A percentile compares a stretch with the other conserved stretches of the same genome.
Conservation (phyloP, 306 rosid genomes). For the Castanea sativa region DNA sequence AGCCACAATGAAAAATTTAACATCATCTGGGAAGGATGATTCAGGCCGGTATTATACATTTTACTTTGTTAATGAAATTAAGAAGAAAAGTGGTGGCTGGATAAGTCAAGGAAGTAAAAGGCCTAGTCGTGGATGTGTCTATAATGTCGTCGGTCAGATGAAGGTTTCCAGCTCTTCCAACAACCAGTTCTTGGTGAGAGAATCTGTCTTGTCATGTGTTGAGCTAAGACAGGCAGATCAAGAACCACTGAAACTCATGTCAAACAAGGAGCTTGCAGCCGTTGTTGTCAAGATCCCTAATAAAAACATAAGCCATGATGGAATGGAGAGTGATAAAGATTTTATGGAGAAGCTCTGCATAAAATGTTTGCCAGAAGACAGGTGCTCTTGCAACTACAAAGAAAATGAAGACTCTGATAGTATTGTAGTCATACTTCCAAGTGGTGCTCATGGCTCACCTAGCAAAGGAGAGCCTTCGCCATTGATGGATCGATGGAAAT, state of each 20-base stretch:
- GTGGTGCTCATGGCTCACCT: conserved; percentile 73
- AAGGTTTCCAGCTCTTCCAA: conserved; percentile 47
- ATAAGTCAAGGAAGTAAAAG: conserved; percentile 58
- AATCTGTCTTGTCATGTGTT: conserved; percentile 57
- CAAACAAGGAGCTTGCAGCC: conserved; percentile 74
- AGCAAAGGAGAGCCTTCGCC: conserved; percentile 73
- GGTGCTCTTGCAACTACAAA: conserved; percentile 36
- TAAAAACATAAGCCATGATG: conserved; percentile 33
- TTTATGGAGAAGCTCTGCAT: conserved; percentile 31
- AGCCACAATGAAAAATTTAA: conserved; percentile 58
- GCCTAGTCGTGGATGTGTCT: conserved; percentile 54
- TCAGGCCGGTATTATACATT: conserved; percentile 57
- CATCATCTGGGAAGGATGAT: conserved; percentile 59
- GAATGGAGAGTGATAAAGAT: conserved; percentile 10
- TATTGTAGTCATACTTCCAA: conserved; percentile 67
- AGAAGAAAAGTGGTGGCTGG: conserved; percentile 79
- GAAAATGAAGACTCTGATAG: conserved; percentile 33
- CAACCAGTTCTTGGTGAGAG: conserved; percentile 40
- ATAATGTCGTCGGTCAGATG: conserved; percentile 79
- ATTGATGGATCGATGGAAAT: conserved; percentile 71
- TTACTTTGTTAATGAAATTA: conserved; percentile 72
- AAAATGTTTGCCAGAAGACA: conserved; percentile 42
- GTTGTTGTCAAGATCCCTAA: conserved; percentile 54
- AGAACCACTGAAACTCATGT: conserved; percentile 37
- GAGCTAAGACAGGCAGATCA: conserved; percentile 48